Percentiles rank a stretch among this genome's conserved stretches.
These are phyloP conservation scores for Leishmania aethiopica DNA, from an alignment of 208 protist genomes.

Conservation along the genomic window DNA sequence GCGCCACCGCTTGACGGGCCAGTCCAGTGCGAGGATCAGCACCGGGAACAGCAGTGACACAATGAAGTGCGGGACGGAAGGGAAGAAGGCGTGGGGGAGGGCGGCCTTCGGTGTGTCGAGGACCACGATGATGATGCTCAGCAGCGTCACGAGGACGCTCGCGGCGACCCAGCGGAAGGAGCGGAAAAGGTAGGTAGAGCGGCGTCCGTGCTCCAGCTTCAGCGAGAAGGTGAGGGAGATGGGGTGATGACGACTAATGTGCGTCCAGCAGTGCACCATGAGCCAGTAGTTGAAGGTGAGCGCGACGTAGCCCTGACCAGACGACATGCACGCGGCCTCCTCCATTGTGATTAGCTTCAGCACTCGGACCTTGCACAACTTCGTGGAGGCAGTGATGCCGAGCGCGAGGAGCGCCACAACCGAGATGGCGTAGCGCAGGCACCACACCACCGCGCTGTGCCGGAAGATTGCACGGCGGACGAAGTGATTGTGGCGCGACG, in stretches of 20 bases:
- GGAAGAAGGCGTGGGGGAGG: constrained; percentile 53
- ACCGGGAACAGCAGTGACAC: constrained; percentile 67
- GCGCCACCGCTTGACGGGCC: constrained; percentile 86
- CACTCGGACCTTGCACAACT: constrained; percentile 42
- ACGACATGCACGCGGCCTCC: constrained; percentile 50
- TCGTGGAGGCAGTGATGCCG: constrained; percentile 62
- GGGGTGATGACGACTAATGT: constrained; percentile 86
- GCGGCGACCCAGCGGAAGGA: constrained; percentile 70
- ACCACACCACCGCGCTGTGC: constrained; percentile 82
- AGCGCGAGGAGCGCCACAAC: constrained; percentile 66
- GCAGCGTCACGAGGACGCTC: constrained; percentile 49
- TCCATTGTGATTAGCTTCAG: constrained; percentile 35
- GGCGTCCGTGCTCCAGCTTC: constrained; percentile 64
- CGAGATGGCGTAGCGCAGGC: constrained; percentile 75
- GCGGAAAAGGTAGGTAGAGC: constrained; percentile 73
- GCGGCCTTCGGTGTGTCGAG: constrained; percentile 34
- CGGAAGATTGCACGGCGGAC: constrained; percentile 81
- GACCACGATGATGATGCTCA: constrained; percentile 68
- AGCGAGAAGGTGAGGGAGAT: constrained; percentile 74
- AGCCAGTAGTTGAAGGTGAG: constrained; percentile 91
- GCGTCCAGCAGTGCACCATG: constrained; percentile 89
- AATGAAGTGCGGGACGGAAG: constrained; percentile 68
- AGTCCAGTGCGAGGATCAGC: constrained; percentile 70
- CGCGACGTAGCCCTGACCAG: constrained; percentile 73
- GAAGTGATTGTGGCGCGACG: constrained; percentile 85